Conservation (phyloP, 1,284 basidiomycete genomes). For the Porodaedalea pini region DNA sequence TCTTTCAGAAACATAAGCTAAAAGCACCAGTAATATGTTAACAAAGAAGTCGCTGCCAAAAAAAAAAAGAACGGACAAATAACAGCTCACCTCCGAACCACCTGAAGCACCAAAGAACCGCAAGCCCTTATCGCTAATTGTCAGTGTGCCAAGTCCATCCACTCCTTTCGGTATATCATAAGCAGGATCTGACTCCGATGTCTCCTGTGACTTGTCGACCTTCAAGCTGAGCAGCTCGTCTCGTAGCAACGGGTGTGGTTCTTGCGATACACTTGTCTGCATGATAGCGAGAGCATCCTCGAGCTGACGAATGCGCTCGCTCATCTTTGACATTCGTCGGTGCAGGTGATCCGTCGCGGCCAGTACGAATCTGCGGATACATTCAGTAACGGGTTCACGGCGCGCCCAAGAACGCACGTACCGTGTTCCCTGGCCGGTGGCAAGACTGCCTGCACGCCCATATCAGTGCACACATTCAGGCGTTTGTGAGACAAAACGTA, state of each 20-base stretch:
- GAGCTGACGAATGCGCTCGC: conserved; percentile 45
- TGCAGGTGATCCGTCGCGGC: conserved; percentile 48
- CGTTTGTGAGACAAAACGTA: conserved; percentile 14
- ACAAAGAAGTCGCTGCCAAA: background rate
- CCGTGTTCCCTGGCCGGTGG: conserved; percentile 48
- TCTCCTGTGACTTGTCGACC: conserved; percentile 33
- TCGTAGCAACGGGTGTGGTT: conserved; percentile 44
- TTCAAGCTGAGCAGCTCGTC: conserved; percentile 48
- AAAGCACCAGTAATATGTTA: background rate
- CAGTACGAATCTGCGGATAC: conserved; percentile 34
- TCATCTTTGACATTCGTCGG: conserved; percentile 47
- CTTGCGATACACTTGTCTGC: conserved; percentile 39
- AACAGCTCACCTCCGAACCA: conserved; percentile 30
- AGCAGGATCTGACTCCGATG: background rate
- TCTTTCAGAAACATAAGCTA: conserved; percentile 16
- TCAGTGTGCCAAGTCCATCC: conserved; percentile 22
- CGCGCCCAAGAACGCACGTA: conserved; percentile 23
- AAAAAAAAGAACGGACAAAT: background rate
- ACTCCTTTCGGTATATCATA: conserved; percentile 9
- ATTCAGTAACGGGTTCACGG: background rate
- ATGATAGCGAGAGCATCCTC: conserved; percentile 49
- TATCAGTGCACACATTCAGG: conserved; percentile 3
- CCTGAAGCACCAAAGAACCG: conserved; percentile 33
- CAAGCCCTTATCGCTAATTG: conserved; percentile 20
- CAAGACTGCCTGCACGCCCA: conserved; percentile 36